These are phyloP conservation scores for Stephanocyclus meneghinianus DNA, from an alignment of 352 stramenopile species.

Conservation along the genomic window DNA sequence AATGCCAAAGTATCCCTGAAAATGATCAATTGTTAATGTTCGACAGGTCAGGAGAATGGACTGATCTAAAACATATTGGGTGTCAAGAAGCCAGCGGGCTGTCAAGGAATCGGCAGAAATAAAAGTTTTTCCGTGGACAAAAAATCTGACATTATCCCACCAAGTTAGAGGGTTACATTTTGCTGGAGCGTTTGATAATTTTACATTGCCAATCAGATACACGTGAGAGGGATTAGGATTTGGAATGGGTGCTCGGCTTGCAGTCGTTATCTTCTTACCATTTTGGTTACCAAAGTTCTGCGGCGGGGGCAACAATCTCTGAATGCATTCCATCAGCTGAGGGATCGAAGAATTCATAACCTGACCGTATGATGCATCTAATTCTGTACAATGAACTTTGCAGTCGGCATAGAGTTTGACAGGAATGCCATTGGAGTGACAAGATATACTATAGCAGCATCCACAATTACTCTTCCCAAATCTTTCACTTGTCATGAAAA, in stretches of 20 bases:
- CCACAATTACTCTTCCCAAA: slow-evolving; percentile 8
- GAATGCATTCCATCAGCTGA: slow-evolving; percentile 43
- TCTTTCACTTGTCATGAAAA: not conserved
- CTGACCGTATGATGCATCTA: slow-evolving; percentile 54
- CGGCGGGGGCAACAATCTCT: slow-evolving; percentile 53
- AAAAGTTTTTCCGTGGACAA: slow-evolving; percentile 52
- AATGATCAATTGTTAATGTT: slow-evolving; percentile 40
- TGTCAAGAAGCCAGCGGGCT: slow-evolving; percentile 61
- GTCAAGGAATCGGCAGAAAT: slow-evolving; percentile 41
- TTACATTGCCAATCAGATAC: not conserved
- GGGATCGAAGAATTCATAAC: slow-evolving; percentile 51
- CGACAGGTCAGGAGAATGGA: slow-evolving; percentile 47
- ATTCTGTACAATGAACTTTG: slow-evolving; percentile 30
- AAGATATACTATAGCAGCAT: slow-evolving; percentile 48
- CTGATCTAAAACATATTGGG: slow-evolving; percentile 41
- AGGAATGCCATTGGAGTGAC: slow-evolving; percentile 47
- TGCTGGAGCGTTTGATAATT: not conserved
- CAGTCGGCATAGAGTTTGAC: slow-evolving; percentile 60
- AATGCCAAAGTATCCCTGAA: slow-evolving; percentile 40
- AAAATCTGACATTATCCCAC: slow-evolving; percentile 68
- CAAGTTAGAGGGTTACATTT: slow-evolving; percentile 38
- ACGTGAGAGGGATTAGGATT: no score
- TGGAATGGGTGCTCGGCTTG: not conserved
- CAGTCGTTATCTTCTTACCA: not conserved
- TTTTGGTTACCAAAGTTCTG: slow-evolving; percentile 2